Evolutionary conservation across 305 asterid genomes (phyloP).

Genomic region (Fraxinus floribunda): DNA sequence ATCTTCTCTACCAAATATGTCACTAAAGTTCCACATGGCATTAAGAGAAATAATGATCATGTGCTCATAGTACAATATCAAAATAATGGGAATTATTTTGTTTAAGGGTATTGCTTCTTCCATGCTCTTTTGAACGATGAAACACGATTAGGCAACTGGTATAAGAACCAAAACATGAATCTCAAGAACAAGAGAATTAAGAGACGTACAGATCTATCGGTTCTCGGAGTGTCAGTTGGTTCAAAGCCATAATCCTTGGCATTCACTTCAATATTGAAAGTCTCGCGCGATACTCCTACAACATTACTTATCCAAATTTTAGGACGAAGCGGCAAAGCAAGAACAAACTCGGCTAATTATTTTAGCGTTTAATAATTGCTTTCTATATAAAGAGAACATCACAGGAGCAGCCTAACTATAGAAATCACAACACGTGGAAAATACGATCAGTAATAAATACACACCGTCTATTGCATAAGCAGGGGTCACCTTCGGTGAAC

Average conservation of each 20-base stretch:
- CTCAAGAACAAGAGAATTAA: constrained; percentile 1
- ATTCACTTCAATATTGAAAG: constrained; percentile 65
- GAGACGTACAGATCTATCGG: constrained; percentile 83
- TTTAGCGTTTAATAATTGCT: neutral
- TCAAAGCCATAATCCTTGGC: constrained; percentile 78
- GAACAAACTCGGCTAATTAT: neutral
- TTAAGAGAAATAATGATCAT: neutral
- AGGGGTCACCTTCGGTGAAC: constrained; percentile 52
- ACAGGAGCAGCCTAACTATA: neutral
- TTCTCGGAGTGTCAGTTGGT: constrained; percentile 91
- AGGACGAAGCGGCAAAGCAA: neutral
- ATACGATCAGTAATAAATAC: constrained; percentile 15
- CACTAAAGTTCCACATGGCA: neutral
- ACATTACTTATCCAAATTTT: constrained; percentile 11
- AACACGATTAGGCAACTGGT: neutral
- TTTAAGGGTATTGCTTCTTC: neutral
- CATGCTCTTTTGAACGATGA: neutral
- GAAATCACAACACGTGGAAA: neutral
- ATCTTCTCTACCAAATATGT: neutral
- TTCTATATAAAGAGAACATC: neutral
- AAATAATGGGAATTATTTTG: neutral
- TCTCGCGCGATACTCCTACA: constrained; percentile 87
- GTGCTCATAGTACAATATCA: neutral
- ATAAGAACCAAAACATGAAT: neutral
- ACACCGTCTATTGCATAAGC: constrained; percentile 68